A percentile compares a stretch with the other conserved stretches of the same genome.
These are phyloP conservation scores for Aspergillus ochraceus DNA, from an alignment of 2,329 filamentous ascomycete species.

Conservation along the genomic window DNA sequence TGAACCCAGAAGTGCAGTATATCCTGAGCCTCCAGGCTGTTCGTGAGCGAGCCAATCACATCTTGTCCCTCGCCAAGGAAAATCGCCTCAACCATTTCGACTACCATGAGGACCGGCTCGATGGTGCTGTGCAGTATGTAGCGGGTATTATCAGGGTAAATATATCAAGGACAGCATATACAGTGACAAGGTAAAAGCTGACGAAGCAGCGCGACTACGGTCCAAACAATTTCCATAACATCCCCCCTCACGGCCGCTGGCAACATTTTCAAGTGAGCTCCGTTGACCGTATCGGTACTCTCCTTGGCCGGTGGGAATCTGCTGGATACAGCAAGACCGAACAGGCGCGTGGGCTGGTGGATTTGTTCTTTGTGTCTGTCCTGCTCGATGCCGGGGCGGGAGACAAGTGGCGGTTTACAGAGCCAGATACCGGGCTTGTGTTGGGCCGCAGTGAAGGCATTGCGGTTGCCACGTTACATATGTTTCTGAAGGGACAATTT, in stretches of 20 bases:
- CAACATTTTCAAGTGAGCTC: conserved; percentile 63
- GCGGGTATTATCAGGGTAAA: conserved; percentile 45
- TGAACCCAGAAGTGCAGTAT: conserved; percentile 26
- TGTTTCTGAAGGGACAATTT: conserved; percentile 50
- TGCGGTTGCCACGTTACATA: conserved; percentile 52
- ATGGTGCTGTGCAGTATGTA: conserved; percentile 46
- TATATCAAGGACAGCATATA: not conserved
- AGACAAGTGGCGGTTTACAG: conserved; percentile 50
- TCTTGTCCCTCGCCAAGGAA: conserved; percentile 38
- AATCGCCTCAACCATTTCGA: conserved; percentile 46
- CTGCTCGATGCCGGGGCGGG: conserved; percentile 58
- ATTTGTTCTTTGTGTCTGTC: conserved; percentile 63
- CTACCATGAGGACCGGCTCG: conserved; percentile 41
- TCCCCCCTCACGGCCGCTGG: conserved; percentile 60
- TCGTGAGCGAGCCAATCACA: conserved; percentile 26
- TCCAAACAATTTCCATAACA: conserved; percentile 47
- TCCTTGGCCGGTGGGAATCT: conserved; percentile 49
- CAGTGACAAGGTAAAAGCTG: not conserved
- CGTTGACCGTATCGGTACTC: conserved; percentile 48
- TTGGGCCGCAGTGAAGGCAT: conserved; percentile 53
- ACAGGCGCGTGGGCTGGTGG: conserved; percentile 55
- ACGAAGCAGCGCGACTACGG: conserved; percentile 51
- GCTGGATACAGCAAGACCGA: conserved; percentile 47
- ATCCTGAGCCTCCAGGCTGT: conserved; percentile 31
- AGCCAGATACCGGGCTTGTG: conserved; percentile 31